Evolutionary conservation across 148 eudicot species (phyloP).

Genomic region (Gaultheria prostrata): DNA sequence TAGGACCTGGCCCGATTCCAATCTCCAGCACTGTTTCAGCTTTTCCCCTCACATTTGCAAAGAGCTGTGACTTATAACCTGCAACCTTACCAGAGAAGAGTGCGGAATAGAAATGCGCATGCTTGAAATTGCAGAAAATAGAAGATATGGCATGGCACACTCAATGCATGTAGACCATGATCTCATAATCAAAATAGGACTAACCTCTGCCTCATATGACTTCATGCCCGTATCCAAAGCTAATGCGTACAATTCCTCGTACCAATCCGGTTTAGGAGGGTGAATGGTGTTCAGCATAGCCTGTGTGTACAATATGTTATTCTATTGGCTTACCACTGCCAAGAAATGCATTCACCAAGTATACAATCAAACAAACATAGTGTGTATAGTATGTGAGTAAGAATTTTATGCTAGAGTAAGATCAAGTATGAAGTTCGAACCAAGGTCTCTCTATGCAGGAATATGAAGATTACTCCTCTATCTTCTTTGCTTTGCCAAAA

Average conservation of each 20-base stretch:
- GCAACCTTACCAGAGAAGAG: constrained; percentile 45
- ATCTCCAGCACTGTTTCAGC: constrained; percentile 64
- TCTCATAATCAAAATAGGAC: constrained; percentile 4
- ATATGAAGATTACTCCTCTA: no score
- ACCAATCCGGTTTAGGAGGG: constrained; percentile 84
- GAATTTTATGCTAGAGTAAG: background rate
- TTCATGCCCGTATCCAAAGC: constrained; percentile 47
- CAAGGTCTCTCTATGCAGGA: no score
- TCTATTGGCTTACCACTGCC: background rate
- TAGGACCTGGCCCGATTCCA: constrained; percentile 89
- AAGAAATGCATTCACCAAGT: background rate
- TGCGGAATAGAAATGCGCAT: background rate
- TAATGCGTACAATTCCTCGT: constrained; percentile 75
- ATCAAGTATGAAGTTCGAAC: background rate
- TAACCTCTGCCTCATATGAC: constrained; percentile 74
- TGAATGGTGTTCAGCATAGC: constrained; percentile 51
- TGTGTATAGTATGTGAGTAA: background rate
- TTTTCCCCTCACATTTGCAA: constrained; percentile 54
- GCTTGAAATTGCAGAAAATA: background rate
- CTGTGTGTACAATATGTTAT: constrained; percentile 28
- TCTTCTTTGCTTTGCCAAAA: no score
- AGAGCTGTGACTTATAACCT: constrained; percentile 65
- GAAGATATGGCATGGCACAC: background rate
- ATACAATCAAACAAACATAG: background rate
- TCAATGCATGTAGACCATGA: background rate